These are phyloP conservation scores for Barnettozyma salicaria DNA, from an alignment of 805 yeast genomes.

Conservation along the genomic window DNA sequence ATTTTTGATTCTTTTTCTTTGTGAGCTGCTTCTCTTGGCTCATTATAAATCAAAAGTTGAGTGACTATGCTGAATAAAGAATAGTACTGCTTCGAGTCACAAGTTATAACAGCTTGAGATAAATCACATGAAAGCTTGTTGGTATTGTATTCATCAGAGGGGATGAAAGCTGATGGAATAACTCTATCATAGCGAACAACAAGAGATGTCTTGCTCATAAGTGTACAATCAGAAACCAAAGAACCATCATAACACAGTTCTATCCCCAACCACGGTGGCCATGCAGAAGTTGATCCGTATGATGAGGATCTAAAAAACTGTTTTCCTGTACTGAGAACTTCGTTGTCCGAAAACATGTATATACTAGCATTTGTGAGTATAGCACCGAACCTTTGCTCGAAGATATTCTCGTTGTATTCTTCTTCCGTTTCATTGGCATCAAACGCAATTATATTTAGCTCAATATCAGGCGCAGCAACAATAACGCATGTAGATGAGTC, in stretches of 20 bases:
- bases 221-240: constrained; percentile 39
- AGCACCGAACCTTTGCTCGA: constrained; percentile 67
- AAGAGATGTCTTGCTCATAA: constrained; percentile 60
- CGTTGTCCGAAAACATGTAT: constrained; percentile 54
- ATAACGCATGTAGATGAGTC: constrained; percentile 55
- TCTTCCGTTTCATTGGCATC: constrained; percentile 40
- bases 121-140: constrained; percentile 55
- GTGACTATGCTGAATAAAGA: constrained; percentile 57
- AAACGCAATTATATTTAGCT: constrained; percentile 62
- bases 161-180: constrained; percentile 36
- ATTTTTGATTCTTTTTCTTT: constrained; percentile 59
- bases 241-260: constrained; percentile 59
- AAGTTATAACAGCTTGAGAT: constrained; percentile 59
- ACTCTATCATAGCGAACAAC: constrained; percentile 55
- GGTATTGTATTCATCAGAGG: constrained; percentile 28
- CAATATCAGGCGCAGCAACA: constrained; percentile 68
- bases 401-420: constrained; percentile 38
- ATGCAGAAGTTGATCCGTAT: constrained; percentile 57
- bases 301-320: constrained; percentile 40
- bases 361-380: constrained; percentile 65
- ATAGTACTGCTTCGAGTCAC: constrained; percentile 70
- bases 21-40: constrained; percentile 56
- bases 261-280: constrained; percentile 91
- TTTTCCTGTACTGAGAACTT: constrained; percentile 35
- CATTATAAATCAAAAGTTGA: constrained; percentile 64